Evolutionary conservation across 1,139 yeast genomes (phyloP).

Genomic region (Taiozyma sp.): DNA sequence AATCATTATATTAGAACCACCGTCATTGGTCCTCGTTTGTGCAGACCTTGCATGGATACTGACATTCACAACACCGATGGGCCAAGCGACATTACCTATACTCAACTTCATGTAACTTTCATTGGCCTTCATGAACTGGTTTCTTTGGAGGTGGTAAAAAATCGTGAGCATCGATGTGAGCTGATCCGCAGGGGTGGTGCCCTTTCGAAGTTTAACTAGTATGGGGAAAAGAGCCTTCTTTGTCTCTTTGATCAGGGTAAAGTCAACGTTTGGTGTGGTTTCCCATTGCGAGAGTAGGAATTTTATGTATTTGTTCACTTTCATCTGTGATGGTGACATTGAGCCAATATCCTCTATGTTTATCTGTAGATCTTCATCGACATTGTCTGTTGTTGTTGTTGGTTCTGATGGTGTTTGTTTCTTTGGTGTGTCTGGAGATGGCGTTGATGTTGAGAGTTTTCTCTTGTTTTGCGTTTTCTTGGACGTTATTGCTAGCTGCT

Average conservation of each 20-base stretch:
- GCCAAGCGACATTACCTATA: constrained; percentile 91
- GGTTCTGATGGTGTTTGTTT: background rate
- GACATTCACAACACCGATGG: constrained; percentile 77
- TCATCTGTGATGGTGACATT: constrained; percentile 17
- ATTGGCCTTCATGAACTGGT: constrained; percentile 51
- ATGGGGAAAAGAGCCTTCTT: constrained; percentile 57
- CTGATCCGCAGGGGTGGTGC: constrained; percentile 40
- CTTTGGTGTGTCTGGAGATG: background rate
- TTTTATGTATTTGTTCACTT: constrained; percentile 48
- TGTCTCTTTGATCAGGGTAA: constrained; percentile 41
- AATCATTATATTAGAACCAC: constrained; percentile 67
- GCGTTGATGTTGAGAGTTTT: background rate
- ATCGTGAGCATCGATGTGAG: constrained; percentile 58
- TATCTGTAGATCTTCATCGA: constrained; percentile 22
- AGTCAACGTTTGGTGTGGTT: constrained; percentile 14
- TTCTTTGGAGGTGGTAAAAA: constrained; percentile 52
- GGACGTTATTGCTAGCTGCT: background rate
- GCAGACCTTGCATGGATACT: constrained; percentile 56
- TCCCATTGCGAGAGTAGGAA: constrained; percentile 44
- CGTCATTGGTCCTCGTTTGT: constrained; percentile 38
- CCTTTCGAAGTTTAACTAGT: constrained; percentile 51
- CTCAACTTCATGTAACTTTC: constrained; percentile 73
- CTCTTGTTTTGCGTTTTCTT: background rate
- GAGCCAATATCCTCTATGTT: constrained; percentile 12
- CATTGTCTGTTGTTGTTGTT: constrained; percentile 1